These are phyloP conservation scores for Phyllostachys edulis DNA, from an alignment of 176 grass and related monocot genomes.

Conservation along the genomic window DNA sequence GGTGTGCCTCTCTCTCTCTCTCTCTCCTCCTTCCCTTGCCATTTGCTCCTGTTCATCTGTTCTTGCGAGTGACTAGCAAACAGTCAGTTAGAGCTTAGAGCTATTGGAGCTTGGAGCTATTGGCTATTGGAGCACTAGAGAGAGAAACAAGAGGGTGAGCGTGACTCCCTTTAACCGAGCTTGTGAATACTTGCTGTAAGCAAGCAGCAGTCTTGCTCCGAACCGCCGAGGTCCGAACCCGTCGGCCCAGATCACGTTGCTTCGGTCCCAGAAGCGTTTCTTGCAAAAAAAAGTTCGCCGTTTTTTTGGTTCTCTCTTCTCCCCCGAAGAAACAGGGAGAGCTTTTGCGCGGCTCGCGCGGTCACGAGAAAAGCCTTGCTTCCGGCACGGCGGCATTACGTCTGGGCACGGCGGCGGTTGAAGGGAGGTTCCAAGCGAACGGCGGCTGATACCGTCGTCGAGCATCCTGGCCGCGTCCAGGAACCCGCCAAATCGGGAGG, in stretches of 20 bases:
- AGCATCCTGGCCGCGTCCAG: background rate
- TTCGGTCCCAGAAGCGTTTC: background rate
- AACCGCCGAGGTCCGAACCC: too few relatives aligned
- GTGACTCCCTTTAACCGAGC: too few relatives aligned
- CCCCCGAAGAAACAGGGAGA: constrained; percentile 15
- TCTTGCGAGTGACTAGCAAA: too few relatives aligned
- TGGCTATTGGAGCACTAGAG: too few relatives aligned
- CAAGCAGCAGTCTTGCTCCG: too few relatives aligned
- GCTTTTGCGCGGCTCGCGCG: background rate
- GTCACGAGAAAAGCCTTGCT: background rate
- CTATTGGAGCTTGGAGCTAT: too few relatives aligned
- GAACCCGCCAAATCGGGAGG: background rate
- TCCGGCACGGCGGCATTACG: constrained; percentile 18
- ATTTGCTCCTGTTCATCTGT: too few relatives aligned
- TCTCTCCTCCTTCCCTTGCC: too few relatives aligned
- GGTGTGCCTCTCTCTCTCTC: too few relatives aligned
- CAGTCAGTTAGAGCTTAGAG: too few relatives aligned
- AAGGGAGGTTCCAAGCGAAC: background rate
- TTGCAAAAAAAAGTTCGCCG: background rate
- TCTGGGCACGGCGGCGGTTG: background rate
- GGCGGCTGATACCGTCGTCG: background rate
- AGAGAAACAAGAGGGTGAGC: background rate
- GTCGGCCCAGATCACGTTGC: too few relatives aligned
- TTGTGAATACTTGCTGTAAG: too few relatives aligned
- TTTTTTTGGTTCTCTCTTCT: background rate